A percentile compares a stretch with the other conserved stretches of the same genome.
Conservation (phyloP, 1,284 basidiomycete species). For the Schizopora paradoxa region DNA sequence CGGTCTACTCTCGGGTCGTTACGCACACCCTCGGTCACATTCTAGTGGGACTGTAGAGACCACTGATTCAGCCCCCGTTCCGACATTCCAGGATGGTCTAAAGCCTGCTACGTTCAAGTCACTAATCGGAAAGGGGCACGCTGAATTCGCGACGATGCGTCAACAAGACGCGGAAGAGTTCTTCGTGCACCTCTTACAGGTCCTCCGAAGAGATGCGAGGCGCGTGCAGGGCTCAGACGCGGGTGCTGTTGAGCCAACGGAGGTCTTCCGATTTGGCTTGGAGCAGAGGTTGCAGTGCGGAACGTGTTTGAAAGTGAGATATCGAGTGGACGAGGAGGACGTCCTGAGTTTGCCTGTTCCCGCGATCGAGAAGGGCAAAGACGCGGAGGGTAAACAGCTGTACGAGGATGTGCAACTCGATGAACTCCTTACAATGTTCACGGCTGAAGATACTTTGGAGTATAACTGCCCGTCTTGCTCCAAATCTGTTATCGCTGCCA, state of each 20-base stretch:
- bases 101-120: constrained; percentile 84
- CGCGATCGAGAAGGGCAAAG: constrained; percentile 47
- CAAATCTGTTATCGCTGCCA: constrained; percentile 60
- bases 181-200: constrained; percentile 73
- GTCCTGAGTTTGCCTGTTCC: constrained; percentile 79
- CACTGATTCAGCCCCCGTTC: constrained; percentile 31
- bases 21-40: constrained; percentile 72
- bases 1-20: constrained; percentile 89
- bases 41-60: constrained; percentile 27
- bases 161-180: constrained; percentile 99
- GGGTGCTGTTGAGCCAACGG: constrained; percentile 64
- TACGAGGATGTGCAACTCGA: constrained; percentile 71
- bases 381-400: constrained; percentile 53
- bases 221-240: constrained; percentile 30
- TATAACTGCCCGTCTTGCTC: constrained; percentile 61
- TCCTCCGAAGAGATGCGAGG: constrained; percentile 63
- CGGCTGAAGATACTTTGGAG: constrained; percentile 67
- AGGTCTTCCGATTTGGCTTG: constrained; percentile 75
- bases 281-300: constrained; percentile 85
- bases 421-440: constrained; percentile 64
- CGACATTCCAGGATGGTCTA: constrained; percentile 83
- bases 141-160: constrained; percentile 94
- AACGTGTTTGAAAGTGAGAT: constrained; percentile 83
- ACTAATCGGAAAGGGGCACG: constrained; percentile 88
- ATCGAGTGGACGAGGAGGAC: constrained; percentile 77